These are phyloP conservation scores for Penicillium occitanis DNA, from an alignment of 2,329 filamentous ascomycete genomes.

Conservation along the genomic window DNA sequence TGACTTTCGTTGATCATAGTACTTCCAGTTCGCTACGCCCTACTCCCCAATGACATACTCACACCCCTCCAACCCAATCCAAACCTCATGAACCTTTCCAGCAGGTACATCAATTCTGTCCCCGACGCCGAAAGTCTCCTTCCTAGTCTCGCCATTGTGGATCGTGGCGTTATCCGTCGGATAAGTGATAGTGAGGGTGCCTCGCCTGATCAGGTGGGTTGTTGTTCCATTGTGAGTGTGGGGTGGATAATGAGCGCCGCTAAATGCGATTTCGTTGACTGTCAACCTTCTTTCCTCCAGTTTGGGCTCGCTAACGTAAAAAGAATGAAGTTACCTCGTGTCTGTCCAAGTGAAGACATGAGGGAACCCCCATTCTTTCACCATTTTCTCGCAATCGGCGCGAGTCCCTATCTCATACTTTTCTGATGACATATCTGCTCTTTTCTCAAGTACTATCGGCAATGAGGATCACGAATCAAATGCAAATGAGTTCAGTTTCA, in stretches of 20 bases:
- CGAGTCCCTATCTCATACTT: slow-evolving; percentile 37
- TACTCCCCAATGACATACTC: slow-evolving; percentile 62
- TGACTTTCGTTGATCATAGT: not conserved
- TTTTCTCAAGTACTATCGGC: not conserved
- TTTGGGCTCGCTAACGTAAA: not conserved
- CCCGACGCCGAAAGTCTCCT: slow-evolving; percentile 57
- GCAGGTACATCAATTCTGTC: slow-evolving; percentile 59
- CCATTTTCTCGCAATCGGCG: slow-evolving; percentile 54
- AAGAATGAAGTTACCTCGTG: slow-evolving; percentile 48
- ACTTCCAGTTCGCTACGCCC: not conserved
- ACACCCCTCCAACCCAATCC: slow-evolving; percentile 60
- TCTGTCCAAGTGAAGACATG: slow-evolving; percentile 64
- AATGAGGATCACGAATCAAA: not conserved
- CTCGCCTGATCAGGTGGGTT: slow-evolving; percentile 60
- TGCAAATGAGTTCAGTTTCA: not conserved
- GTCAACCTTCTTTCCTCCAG: not conserved
- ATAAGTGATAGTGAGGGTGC: slow-evolving; percentile 59
- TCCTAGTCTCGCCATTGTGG: slow-evolving; percentile 36
- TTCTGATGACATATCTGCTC: slow-evolving; percentile 21
- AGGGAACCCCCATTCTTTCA: slow-evolving; percentile 59
- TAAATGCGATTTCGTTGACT: slow-evolving; percentile 28
- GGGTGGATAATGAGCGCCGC: slow-evolving; percentile 60
- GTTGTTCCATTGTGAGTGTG: slow-evolving; percentile 58
- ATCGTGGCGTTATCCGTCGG: slow-evolving; percentile 48
- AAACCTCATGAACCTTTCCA: slow-evolving; percentile 58